Evolutionary conservation across 495 filamentous ascomycete species (phyloP).

Genomic region (Pseudoneurospora amorphoporcata): DNA sequence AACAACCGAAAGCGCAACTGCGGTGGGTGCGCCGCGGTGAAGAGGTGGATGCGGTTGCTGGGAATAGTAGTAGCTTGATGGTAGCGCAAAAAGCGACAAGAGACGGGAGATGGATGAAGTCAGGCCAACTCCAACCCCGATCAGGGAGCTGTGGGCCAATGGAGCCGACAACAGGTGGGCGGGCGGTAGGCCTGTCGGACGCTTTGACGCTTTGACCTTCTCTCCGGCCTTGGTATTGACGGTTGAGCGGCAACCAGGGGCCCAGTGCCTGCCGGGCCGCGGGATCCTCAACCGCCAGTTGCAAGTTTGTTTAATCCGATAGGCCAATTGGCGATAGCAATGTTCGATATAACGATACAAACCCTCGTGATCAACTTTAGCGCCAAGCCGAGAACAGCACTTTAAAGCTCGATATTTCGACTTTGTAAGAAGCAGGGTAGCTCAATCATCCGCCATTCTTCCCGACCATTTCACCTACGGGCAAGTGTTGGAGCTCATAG

Average conservation of each 20-base stretch:
- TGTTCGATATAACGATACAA: background rate
- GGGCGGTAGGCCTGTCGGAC: background rate
- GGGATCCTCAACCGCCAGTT: background rate
- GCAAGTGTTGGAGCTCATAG: background rate
- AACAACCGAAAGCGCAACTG: background rate
- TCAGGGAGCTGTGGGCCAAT: background rate
- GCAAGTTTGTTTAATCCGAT: slow-evolving; percentile 8
- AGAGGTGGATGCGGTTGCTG: background rate
- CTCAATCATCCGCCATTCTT: background rate
- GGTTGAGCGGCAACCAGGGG: background rate
- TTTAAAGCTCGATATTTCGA: background rate
- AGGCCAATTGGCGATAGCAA: slow-evolving; percentile 5
- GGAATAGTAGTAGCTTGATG: background rate
- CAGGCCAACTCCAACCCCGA: background rate
- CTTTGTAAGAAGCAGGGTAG: background rate
- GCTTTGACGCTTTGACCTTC: background rate
- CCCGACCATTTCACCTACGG: background rate
- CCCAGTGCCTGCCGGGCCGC: background rate
- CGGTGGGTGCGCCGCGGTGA: background rate
- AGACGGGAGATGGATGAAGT: background rate
- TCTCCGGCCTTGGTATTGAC: background rate
- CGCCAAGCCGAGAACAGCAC: background rate
- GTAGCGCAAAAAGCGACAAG: background rate
- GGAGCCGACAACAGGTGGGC: background rate
- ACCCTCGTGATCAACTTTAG: background rate